Evolutionary conservation across 140 eudicot species (phyloP), one percentile per base, ranked within the genome.

Genomic region (Bidens hawaiensis): DNA sequence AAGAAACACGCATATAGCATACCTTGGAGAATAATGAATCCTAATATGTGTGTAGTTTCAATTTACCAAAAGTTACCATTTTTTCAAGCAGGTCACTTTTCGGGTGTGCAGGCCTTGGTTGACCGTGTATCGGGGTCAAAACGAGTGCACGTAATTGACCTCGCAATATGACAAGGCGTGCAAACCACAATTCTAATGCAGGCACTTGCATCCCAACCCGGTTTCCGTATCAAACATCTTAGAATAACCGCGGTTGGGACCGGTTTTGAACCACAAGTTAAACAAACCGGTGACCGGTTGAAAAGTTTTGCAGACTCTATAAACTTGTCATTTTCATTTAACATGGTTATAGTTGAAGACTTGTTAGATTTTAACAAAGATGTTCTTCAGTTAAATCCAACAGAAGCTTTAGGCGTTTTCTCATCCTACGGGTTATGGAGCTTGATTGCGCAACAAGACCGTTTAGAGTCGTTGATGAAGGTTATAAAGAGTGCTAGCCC

Each of bases 81-180:
- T 64, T 55, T 3, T 68, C 83, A 78, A 60, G 76, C 57, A 5
- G 67, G 73, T n/a, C 65, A 56, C 8, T 73, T 78, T 48, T 28
- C 76, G 9, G 73, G 62, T 4, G 67, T 73, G 27, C 79, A 78
- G 57, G 71, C 70, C 6, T 48, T 78, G 17, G 73, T 64, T 4
- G 83, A 78, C 4, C 56, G 31, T 25, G 62, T 73, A n/a, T 30
- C 38, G 0, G 31, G 72, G 24, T 36, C 54, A 2, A 68, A 17
- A 62, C 56, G 34, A 24, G 79, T 78, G 47, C 83, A 78, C 43
- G 27, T 73, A 21, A 78, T 78, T 18, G 83, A 78, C 41, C 72
- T 63, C 0, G 23, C 61, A 1, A 73, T 78, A 9, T 57, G 38
- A 49, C 69, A 56, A 5, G 83, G 79, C 5, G 21, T 57, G 6